Evolutionary conservation across 2,329 filamentous ascomycete genomes (phyloP).

Genomic region (Pseudocercospora vitis): DNA sequence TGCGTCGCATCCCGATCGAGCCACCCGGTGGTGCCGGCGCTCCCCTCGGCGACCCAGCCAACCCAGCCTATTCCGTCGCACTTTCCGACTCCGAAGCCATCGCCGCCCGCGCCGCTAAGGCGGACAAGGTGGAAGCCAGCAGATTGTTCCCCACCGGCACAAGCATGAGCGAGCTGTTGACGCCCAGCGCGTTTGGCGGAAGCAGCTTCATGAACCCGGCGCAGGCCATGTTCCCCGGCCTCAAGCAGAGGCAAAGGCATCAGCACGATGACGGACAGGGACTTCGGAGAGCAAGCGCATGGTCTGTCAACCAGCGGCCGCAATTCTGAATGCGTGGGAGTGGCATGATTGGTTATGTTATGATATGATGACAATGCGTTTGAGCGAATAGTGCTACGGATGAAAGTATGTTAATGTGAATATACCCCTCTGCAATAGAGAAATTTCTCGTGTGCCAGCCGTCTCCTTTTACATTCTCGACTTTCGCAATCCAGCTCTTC

Average conservation of each 20-base stretch:
- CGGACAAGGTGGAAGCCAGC: conserved; percentile 47
- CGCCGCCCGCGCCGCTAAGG: conserved; percentile 14
- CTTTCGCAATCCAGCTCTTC: no score
- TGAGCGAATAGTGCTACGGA: neutral
- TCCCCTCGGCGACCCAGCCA: conserved; percentile 56
- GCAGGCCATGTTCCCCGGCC: conserved; percentile 19
- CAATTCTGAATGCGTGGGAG: neutral
- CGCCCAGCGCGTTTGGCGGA: conserved; percentile 1
- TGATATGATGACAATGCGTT: neutral
- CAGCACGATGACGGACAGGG: conserved; percentile 1
- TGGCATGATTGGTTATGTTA: neutral
- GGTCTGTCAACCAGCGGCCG: neutral
- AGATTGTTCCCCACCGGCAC: conserved; percentile 50
- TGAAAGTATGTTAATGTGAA: no score
- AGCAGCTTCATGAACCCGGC: conserved; percentile 13
- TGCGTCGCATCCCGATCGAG: conserved; percentile 82
- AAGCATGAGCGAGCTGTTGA: conserved; percentile 12
- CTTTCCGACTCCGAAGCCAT: conserved; percentile 21
- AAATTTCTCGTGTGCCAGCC: no score
- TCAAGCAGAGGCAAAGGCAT: conserved; percentile 13
- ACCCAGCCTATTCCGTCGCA: conserved; percentile 65
- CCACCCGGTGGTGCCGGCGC: conserved; percentile 62
- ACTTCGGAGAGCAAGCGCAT: conserved; percentile 5
- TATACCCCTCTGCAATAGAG: no score
- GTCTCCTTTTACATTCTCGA: no score